These are phyloP conservation scores for Exophiala aquamarina DNA, from an alignment of 2,329 filamentous ascomycete genomes.

Conservation along the genomic window DNA sequence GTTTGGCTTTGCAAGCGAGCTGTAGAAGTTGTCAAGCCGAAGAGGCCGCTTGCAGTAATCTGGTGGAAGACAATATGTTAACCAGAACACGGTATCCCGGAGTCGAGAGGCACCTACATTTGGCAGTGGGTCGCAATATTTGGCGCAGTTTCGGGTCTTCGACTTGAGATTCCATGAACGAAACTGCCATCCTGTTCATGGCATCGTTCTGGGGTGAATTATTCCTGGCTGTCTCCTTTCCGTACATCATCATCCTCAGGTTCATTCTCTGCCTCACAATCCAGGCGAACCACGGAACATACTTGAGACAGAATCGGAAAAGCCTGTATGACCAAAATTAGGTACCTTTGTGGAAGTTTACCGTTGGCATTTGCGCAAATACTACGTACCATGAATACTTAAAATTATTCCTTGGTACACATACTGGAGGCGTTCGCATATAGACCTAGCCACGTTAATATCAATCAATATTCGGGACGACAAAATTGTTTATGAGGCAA, in stretches of 20 bases:
- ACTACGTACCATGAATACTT: slow-evolving; percentile 5
- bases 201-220: slow-evolving; percentile 3
- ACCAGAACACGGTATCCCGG: background rate
- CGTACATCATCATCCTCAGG: slow-evolving; percentile 7
- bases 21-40: slow-evolving; percentile 12
- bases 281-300: slow-evolving; percentile 7
- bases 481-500: background rate
- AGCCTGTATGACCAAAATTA: background rate
- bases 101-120: slow-evolving; percentile 3
- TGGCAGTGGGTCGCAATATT: slow-evolving; percentile 9
- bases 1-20: slow-evolving; percentile 8
- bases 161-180: slow-evolving; percentile 15
- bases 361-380: background rate
- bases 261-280: slow-evolving; percentile 7
- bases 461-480: background rate
- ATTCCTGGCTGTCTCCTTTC: slow-evolving; percentile 1
- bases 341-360: background rate
- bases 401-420: slow-evolving; percentile 4
- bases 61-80: background rate
- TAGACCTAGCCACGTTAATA: slow-evolving; percentile 1
- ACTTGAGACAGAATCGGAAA: slow-evolving; percentile 2
- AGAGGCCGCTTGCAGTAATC: slow-evolving; percentile 16
- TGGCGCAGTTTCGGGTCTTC: slow-evolving; percentile 12
- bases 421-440: slow-evolving; percentile 12
- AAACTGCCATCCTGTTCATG: slow-evolving; percentile 6